phyloP scores from a whole-genome alignment of 2,329 filamentous ascomycete genomes.

The Penicillium sp. region DNA sequence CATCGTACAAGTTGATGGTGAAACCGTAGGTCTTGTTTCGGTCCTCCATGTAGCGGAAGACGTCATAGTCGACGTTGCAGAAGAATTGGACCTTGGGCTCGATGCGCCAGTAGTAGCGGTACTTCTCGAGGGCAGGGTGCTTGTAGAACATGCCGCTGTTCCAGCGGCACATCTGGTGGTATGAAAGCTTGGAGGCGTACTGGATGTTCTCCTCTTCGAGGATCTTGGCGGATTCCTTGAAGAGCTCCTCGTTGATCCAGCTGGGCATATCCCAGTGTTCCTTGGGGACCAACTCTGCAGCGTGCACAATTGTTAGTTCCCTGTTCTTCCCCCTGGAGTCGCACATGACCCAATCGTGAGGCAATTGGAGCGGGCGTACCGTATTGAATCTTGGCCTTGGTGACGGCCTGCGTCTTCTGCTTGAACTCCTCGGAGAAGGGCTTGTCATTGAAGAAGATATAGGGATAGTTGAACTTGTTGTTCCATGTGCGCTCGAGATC shows the following conservation, averaged over 20 bases:
- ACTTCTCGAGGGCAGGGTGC: slow-evolving; percentile 81
- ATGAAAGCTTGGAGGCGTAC: slow-evolving; percentile 86
- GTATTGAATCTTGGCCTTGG: slow-evolving; percentile 86
- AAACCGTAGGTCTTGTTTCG: slow-evolving; percentile 99
- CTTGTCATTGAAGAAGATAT: slow-evolving; percentile 98
- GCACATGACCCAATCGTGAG: not conserved
- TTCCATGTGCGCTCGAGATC: slow-evolving; percentile 97
- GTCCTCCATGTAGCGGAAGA: slow-evolving; percentile 97
- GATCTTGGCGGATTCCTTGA: slow-evolving; percentile 80
- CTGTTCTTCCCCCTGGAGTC: not conserved
- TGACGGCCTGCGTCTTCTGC: slow-evolving; percentile 75
- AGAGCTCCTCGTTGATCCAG: slow-evolving; percentile 91
- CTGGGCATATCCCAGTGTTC: slow-evolving; percentile 92
- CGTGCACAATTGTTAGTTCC: slow-evolving; percentile 32
- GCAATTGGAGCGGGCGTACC: slow-evolving; percentile 56
- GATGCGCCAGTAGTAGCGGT: slow-evolving; percentile 96
- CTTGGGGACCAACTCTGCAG: slow-evolving; percentile 80
- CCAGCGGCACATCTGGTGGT: slow-evolving; percentile 99
- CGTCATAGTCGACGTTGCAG: slow-evolving; percentile 97
- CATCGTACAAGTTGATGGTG: slow-evolving; percentile 96
- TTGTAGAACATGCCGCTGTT: slow-evolving; percentile 98
- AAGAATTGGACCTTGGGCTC: slow-evolving; percentile 99
- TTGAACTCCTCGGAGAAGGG: slow-evolving; percentile 96
- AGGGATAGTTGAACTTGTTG: slow-evolving; percentile 98
- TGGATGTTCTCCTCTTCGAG: slow-evolving; percentile 86